These are phyloP conservation scores for Fusarium chlamydosporum DNA, from an alignment of 2,329 filamentous ascomycete genomes.

Conservation along the genomic window DNA sequence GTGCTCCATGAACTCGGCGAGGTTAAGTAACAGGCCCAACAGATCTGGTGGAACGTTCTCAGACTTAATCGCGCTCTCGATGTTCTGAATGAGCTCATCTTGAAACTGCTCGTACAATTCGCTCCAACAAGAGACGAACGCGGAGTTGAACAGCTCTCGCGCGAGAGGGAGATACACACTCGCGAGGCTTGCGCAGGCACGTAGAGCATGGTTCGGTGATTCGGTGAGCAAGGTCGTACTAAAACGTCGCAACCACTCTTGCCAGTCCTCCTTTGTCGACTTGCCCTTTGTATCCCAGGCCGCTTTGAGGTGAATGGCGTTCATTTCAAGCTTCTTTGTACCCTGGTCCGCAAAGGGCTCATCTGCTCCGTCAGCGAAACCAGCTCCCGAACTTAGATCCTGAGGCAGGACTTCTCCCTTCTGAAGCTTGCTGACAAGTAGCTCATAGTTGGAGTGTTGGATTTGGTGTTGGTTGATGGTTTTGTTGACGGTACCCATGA, in stretches of 20 bases:
- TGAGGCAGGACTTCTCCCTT: constrained; percentile 96
- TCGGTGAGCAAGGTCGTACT: constrained; percentile 95
- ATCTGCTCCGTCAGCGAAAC: constrained; percentile 82
- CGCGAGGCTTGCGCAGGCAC: constrained; percentile 91
- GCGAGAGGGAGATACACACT: constrained; percentile 93
- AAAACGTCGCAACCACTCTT: constrained; percentile 97
- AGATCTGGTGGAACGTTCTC: constrained; percentile 97
- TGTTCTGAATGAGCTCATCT: constrained; percentile 94
- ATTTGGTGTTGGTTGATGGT: constrained; percentile 83
- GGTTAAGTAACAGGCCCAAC: constrained; percentile 90
- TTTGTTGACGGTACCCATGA: constrained; percentile 94
- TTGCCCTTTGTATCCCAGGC: constrained; percentile 98
- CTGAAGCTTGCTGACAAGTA: constrained; percentile 91
- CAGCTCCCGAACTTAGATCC: constrained; percentile 88
- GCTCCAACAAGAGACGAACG: constrained; percentile 99
- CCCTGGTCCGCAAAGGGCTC: constrained; percentile 88
- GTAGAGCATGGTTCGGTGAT: constrained; percentile 93
- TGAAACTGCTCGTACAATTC: constrained; percentile 97
- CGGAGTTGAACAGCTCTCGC: constrained; percentile 96
- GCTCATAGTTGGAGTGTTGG: constrained; percentile 90
- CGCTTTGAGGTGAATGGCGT: constrained; percentile 95
- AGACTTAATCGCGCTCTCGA: constrained; percentile 95
- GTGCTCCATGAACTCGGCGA: constrained; percentile 99
- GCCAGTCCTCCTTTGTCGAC: constrained; percentile 98
- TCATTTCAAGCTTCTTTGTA: constrained; percentile 95